Evolutionary conservation across 2,329 filamentous ascomycete genomes (phyloP), one percentile per base, ranked within the genome.

Genomic region (Aureobasidium melanogenum): DNA sequence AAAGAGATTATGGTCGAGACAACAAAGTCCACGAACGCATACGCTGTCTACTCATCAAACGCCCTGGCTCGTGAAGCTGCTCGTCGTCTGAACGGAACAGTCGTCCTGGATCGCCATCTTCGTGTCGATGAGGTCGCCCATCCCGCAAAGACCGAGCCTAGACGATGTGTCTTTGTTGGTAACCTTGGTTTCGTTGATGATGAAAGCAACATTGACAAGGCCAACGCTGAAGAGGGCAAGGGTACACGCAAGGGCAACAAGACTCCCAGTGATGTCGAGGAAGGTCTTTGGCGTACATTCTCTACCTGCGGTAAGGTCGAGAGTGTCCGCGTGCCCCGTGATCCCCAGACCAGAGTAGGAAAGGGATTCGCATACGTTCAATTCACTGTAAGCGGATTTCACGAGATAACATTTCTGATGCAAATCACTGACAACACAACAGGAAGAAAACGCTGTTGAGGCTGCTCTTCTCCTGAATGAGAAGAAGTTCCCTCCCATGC

Each of bases 311-410:
- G 93, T 66, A 88, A 83, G 65, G 89, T 99, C 14, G 93, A 99
- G 75, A 96, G 87, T 70, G 95, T 99, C 38, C 88, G 94, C 36
- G 91, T 99, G 22, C 84, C 97, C 55, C 86, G 94, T 60, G 94
- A 99, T 70, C 81, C 89, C 64, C 88, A 88, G 67, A 99, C 95
- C 8, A 85, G 95, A 54, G 90, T 99, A 32, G 91, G 94, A 69
- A 99, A 99, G 73, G 94, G 94, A 5, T 91, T 99, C 71, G 95
- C 95, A 64, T 99, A 99, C 70, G 93, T 99, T 17, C 94, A 99
- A 71, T 99, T 99, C 75, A 84, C 87, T 70, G 59, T 47, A 61
- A 36, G 59, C 22, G 14, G 5, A 17, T 12, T 7, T 32, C 39
- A 12, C 7, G 15, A 6, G 2, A 2, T 14, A n/a, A n/a, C 7